These are phyloP conservation scores for Termitomyces sp. DNA, from an alignment of 768 basidiomycete genomes.

Conservation along the genomic window DNA sequence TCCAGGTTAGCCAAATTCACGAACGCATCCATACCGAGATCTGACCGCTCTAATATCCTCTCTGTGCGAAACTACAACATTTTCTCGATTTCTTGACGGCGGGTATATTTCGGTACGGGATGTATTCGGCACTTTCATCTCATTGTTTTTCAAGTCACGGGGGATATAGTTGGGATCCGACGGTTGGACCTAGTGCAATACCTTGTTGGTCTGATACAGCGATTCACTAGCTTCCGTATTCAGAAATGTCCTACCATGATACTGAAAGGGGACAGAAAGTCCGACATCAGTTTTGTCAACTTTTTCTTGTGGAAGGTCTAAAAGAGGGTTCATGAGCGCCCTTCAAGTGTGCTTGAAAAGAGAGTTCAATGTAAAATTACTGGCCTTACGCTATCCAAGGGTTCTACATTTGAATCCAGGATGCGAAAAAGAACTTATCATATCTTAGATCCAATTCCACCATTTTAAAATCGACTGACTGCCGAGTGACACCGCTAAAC, in stretches of 20 bases:
- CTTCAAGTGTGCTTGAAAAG: background rate
- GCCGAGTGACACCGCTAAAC: background rate
- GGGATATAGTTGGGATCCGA: background rate
- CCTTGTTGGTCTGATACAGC: background rate
- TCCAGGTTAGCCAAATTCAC: background rate
- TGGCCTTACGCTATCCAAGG: background rate
- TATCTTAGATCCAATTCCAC: background rate
- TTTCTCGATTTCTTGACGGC: background rate
- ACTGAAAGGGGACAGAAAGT: too few relatives aligned
- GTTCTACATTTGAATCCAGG: background rate
- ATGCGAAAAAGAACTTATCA: background rate
- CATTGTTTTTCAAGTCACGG: background rate
- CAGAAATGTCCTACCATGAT: background rate
- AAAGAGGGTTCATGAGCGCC: background rate
- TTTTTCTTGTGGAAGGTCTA: background rate
- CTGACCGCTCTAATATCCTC: background rate
- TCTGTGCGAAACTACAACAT: background rate
- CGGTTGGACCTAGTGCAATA: background rate
- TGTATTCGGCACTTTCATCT: background rate
- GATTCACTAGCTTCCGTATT: too few relatives aligned
- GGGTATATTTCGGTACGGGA: background rate
- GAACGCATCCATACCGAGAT: background rate
- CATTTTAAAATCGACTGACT: background rate
- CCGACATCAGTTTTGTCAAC: background rate
- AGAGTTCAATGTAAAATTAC: background rate